phyloP scores from a whole-genome alignment of 2,329 filamentous ascomycete genomes.

The Penicillium sp. region DNA sequence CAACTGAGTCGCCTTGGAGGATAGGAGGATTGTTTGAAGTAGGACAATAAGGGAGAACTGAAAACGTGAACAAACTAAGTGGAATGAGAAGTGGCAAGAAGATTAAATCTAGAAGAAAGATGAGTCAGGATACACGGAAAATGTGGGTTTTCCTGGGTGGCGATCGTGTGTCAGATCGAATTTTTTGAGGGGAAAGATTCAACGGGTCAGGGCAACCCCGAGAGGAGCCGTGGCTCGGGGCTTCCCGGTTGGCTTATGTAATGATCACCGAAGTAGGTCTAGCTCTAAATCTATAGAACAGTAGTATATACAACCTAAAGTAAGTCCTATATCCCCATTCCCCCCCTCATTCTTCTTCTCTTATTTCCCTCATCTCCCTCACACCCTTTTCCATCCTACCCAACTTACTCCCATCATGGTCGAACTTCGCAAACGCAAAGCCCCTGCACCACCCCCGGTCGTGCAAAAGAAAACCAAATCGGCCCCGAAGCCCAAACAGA shows the following conservation, averaged over 20 bases:
- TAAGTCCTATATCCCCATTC: not conserved
- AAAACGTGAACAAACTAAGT: not conserved
- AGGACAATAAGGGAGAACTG: not conserved
- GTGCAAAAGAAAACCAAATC: conserved; percentile 33
- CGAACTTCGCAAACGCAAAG: conserved; percentile 64
- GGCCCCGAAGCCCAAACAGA: conserved; percentile 28
- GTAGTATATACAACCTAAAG: not conserved
- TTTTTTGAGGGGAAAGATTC: conserved; percentile 9
- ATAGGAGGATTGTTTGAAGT: not conserved
- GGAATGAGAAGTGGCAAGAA: conserved; percentile 12
- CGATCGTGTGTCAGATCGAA: conserved; percentile 20
- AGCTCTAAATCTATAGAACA: not conserved
- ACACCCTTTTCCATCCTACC: not conserved
- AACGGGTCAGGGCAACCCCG: conserved; percentile 18
- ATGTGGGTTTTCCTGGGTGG: conserved; percentile 16
- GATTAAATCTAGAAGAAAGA: conserved; percentile 4
- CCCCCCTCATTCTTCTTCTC: not conserved
- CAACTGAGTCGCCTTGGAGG: conserved; percentile 1
- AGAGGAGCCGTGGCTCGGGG: conserved; percentile 23
- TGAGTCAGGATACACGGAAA: conserved; percentile 16
- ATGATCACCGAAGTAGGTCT: not conserved
- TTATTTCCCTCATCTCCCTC: not conserved
- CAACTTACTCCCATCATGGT: conserved; percentile 39
- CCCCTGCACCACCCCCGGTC: conserved; percentile 47
- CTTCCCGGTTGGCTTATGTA: conserved; percentile 20